A percentile compares a stretch with the other conserved stretches of the same genome.
Conservation (phyloP, 2,329 filamentous ascomycete species). For the Macrophomina pseudophaseolina region DNA sequence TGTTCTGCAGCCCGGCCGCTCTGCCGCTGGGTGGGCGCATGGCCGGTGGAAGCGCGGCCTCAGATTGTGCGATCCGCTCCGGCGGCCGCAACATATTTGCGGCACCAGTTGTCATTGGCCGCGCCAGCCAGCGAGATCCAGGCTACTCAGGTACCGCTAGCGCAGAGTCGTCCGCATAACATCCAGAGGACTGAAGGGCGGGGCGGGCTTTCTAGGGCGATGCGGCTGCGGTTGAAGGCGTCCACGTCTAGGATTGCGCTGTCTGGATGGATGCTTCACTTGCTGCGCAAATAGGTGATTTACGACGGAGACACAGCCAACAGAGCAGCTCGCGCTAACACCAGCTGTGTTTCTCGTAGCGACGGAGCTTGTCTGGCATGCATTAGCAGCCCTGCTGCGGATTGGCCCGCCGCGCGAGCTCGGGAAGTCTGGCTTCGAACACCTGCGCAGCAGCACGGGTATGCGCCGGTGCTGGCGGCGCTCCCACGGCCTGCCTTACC, state of each 20-base stretch:
- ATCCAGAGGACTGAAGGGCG: background rate
- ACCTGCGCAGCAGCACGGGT: conserved; percentile 19
- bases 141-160: conserved; percentile 18
- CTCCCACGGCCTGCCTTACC: conserved; percentile 12
- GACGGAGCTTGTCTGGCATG: conserved; percentile 29
- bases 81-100: conserved; percentile 25
- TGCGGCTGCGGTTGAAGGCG: background rate
- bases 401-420: conserved; percentile 28
- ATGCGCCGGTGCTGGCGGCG: conserved; percentile 23
- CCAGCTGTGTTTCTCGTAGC: conserved; percentile 28
- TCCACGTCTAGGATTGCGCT: background rate
- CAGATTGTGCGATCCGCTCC: conserved; percentile 26
- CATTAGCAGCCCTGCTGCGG: conserved; percentile 25
- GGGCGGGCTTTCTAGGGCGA: background rate
- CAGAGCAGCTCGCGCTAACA: conserved; percentile 18
- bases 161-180: conserved; percentile 4
- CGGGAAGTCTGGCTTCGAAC: conserved; percentile 28
- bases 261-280: background rate
- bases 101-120: conserved; percentile 27
- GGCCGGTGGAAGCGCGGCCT: conserved; percentile 19
- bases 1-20: conserved; percentile 12
- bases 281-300: conserved; percentile 7
- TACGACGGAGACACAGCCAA: background rate
- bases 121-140: conserved; percentile 17
- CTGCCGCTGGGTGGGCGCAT: conserved; percentile 14